phyloP scores from a whole-genome alignment of 768 basidiomycete species.

The Phaeolepiota aurea region DNA sequence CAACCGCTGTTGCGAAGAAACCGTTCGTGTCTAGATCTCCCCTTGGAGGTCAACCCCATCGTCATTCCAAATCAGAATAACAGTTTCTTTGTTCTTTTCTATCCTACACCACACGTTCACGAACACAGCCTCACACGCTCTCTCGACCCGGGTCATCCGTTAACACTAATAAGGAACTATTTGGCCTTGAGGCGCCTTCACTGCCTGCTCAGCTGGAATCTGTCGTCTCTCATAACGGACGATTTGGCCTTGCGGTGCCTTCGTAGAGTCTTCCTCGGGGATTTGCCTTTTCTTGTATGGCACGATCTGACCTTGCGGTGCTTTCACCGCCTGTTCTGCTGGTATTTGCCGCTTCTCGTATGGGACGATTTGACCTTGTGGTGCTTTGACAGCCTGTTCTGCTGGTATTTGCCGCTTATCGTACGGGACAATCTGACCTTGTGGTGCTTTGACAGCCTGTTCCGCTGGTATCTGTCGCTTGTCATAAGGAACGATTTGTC shows the following conservation, averaged over 20 bases:
- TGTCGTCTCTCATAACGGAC: constrained; percentile 9
- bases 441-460: constrained; percentile 12
- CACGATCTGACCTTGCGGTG: constrained; percentile 18
- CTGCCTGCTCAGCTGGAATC: constrained; percentile 16
- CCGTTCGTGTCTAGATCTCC: no score
- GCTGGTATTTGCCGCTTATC: constrained; percentile 17
- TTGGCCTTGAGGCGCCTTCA: constrained; percentile 13
- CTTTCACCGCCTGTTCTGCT: constrained; percentile 16
- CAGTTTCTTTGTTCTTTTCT: background rate
- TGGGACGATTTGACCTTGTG: constrained; percentile 15
- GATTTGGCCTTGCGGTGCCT: constrained; percentile 9
- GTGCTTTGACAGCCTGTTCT: constrained; percentile 13
- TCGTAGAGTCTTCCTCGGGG: constrained; percentile 14
- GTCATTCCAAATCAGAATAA: no score
- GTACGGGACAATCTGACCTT: constrained; percentile 34
- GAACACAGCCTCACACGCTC: background rate
- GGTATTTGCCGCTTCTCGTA: constrained; percentile 32
- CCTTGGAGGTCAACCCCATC: no score
- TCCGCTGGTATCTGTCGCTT: constrained; percentile 16
- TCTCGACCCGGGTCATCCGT: no score
- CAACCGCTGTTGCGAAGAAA: no score
- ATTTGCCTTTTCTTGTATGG: constrained; percentile 15
- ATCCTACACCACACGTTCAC: background rate
- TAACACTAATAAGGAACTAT: constrained; percentile 13
- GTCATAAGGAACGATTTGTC: background rate